These are phyloP conservation scores for Phytopythium montanum DNA, from an alignment of 352 stramenopile genomes.

Conservation along the genomic window DNA sequence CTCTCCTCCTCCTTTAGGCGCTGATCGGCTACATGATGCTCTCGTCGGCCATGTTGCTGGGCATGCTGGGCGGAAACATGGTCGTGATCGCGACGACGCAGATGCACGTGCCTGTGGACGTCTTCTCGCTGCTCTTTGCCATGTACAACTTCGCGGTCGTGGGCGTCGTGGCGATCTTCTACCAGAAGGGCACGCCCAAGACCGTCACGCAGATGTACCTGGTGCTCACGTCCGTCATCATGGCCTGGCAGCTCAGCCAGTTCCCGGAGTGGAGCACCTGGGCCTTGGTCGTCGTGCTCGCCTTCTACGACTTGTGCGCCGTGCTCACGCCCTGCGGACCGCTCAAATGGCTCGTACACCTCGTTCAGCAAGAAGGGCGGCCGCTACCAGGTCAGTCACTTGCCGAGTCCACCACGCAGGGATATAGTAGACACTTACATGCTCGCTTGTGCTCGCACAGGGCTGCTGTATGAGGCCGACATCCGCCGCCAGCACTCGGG, in stretches of 20 bases:
- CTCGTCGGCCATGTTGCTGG: constrained; percentile 83
- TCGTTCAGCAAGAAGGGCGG: constrained; percentile 90
- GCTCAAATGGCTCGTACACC: constrained; percentile 93
- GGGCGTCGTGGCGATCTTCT: constrained; percentile 88
- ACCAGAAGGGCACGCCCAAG: constrained; percentile 77
- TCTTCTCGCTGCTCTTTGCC: constrained; percentile 59
- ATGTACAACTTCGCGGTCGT: constrained; percentile 93
- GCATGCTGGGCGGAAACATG: constrained; percentile 84
- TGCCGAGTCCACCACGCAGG: not conserved
- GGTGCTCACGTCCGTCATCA: constrained; percentile 95
- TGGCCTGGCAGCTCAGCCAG: constrained; percentile 97
- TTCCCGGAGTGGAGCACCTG: constrained; percentile 95
- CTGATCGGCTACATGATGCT: constrained; percentile 90
- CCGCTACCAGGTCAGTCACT: constrained; percentile 86
- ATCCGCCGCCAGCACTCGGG: constrained; percentile 39
- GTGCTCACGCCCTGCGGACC: constrained; percentile 99
- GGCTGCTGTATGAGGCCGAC: constrained; percentile 72
- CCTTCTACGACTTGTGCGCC: constrained; percentile 98
- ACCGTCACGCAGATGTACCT: constrained; percentile 94
- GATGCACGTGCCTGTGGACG: constrained; percentile 58
- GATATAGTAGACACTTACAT: constrained; percentile 8
- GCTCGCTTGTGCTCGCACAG: constrained; percentile 16
- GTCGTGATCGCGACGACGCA: constrained; percentile 64
- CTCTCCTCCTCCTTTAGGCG: constrained; percentile 35
- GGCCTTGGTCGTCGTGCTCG: constrained; percentile 93